phyloP scores from a whole-genome alignment of 805 yeast genomes.

The Metschnikowia drakensbergensis region DNA sequence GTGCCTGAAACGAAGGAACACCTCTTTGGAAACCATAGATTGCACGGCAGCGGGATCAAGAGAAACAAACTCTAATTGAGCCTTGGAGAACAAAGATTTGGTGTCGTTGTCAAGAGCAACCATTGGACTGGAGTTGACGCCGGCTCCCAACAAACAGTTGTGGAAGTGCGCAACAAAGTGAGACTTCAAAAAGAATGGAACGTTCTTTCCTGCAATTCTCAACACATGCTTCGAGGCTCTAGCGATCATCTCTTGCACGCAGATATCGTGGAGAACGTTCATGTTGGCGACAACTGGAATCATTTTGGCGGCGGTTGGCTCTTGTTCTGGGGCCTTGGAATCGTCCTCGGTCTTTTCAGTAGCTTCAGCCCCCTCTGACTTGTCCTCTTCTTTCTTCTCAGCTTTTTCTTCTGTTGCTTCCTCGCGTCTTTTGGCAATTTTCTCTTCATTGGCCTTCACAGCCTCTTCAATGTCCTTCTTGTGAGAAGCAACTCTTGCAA shows the following conservation, averaged over 20 bases:
- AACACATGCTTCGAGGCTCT: conserved; percentile 76
- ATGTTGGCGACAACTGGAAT: conserved; percentile 43
- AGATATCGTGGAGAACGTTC: conserved; percentile 44
- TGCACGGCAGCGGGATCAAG: conserved; percentile 47
- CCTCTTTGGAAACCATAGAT: conserved; percentile 48
- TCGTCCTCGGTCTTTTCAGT: conserved; percentile 10
- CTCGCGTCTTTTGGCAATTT: conserved; percentile 21
- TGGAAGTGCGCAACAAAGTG: conserved; percentile 65
- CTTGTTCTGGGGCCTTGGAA: conserved; percentile 23
- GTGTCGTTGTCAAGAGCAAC: conserved; percentile 42
- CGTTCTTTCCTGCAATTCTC: conserved; percentile 40
- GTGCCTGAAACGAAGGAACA: conserved; percentile 60
- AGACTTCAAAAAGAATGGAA: conserved; percentile 57
- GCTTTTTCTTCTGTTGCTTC: conserved; percentile 19
- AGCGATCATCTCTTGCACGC: conserved; percentile 68
- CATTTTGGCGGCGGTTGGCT: conserved; percentile 35
- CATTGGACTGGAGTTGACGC: conserved; percentile 38
- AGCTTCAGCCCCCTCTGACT: neutral
- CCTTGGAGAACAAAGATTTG: conserved; percentile 38
- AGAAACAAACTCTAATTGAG: conserved; percentile 39
- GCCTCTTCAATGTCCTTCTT: conserved; percentile 18
- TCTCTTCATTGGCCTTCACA: conserved; percentile 25
- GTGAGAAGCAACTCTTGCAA: conserved; percentile 17
- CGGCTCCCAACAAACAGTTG: conserved; percentile 60
- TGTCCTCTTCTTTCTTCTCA: conserved; percentile 21